Conservation (phyloP, 768 basidiomycete species). For the Glaciozyma antarctica region DNA sequence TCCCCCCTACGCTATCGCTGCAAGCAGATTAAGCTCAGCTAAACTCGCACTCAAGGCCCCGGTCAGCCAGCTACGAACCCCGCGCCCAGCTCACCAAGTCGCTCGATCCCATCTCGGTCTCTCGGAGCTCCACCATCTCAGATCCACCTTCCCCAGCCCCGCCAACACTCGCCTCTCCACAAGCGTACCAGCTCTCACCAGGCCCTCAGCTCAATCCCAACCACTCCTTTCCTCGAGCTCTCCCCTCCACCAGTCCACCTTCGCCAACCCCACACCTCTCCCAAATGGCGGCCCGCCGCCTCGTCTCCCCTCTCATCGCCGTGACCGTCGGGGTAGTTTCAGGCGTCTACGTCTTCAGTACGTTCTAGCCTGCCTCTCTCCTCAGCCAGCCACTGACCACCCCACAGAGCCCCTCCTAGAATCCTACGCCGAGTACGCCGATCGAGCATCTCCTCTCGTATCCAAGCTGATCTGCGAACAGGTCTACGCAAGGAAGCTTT, state of each 20-base stretch:
- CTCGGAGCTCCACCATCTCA: no score
- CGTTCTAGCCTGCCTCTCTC: not conserved
- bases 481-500: conserved; percentile 23
- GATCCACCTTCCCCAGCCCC: no score
- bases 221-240: not conserved
- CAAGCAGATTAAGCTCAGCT: no score
- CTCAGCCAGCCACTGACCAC: not conserved
- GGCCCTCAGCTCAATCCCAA: no score
- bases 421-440: conserved; percentile 13
- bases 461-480: not conserved
- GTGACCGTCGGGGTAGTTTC: conserved; percentile 12
- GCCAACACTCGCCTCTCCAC: no score
- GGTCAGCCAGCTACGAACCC: no score
- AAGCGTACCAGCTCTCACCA: no score
- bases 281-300: not conserved
- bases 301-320: conserved; percentile 9
- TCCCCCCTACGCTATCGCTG: no score
- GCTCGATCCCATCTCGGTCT: no score
- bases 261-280: not conserved
- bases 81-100: no score
- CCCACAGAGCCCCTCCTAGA: conserved; percentile 22
- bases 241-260: not conserved
- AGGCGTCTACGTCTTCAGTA: conserved; percentile 26
- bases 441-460: not conserved
- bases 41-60: no score